Base-by-base conservation (phyloP, 805 yeast genomes). In the Ascoidea rubescens region DNA sequence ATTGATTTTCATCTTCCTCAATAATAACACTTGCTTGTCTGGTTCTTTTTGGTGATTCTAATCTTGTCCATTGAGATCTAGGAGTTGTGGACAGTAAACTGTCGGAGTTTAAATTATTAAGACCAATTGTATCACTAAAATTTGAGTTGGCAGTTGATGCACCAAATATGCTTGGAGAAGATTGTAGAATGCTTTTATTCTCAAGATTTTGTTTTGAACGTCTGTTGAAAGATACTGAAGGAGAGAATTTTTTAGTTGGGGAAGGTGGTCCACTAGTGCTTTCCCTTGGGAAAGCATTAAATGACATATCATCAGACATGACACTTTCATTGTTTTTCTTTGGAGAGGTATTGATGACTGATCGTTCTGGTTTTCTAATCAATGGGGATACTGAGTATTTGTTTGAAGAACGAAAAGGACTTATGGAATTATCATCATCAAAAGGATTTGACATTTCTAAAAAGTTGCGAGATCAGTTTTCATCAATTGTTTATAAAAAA, bases 31-130 rank as follows among this genome's bases (percentile, higher is more conserved):
- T 72, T 4, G 71, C 71, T 45, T 73, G 75, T 45, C 68, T 70
- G 46, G 73, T 73, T 62, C 89, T 76, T 52, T 71, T 75, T 42
- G 95, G 93, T 0, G 95, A 82, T 63, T 86, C 90, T 57, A 78
- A 67, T 51, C 78, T 69, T 2, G 93, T 82, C 59, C 75, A 83
- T 50, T 74, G 77, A 46, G 87, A 81, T 65, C 95, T 72, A 7
- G 84, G 78, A 5, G 86, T 78, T 10, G 69, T 64, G 16, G 67
- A 67, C 5, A 48, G 52, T 7, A 21, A 21, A 21, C 28, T 21
- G 3, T 21, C 28, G 3, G 55, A 50, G 14, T 58, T 51, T 7
- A 17, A 65, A 56, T 51, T 52, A 45, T 57, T 60, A 30, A 60
- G 62, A 4, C 63, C 62, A 50, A 67, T 59, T 46, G 45, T 63